These are phyloP conservation scores for Brettanomyces nanus DNA, from an alignment of 805 yeast species.

Conservation along the genomic window DNA sequence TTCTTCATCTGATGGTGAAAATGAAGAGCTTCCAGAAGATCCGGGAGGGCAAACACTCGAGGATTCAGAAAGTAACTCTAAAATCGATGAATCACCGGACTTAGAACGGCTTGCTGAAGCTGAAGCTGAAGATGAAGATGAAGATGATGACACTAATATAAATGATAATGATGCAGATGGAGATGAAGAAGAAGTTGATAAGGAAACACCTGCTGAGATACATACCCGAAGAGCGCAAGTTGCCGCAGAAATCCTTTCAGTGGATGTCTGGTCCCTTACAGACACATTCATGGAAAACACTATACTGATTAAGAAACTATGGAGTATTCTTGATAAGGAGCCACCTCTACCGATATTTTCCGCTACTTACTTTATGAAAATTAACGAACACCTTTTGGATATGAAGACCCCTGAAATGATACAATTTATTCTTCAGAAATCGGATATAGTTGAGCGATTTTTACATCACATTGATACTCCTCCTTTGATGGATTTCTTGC, in stretches of 20 bases:
- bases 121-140: slow-evolving; percentile 13
- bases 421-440: slow-evolving; percentile 61
- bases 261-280: slow-evolving; percentile 91
- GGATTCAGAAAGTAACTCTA: slow-evolving; percentile 10
- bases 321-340: slow-evolving; percentile 69
- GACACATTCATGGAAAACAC: slow-evolving; percentile 79
- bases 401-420: slow-evolving; percentile 78
- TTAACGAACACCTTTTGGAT: slow-evolving; percentile 82
- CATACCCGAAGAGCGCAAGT: slow-evolving; percentile 44
- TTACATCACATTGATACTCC: slow-evolving; percentile 86
- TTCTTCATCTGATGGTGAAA: slow-evolving; percentile 5
- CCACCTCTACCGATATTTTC: slow-evolving; percentile 64
- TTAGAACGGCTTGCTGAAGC: slow-evolving; percentile 18
- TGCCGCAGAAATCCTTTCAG: slow-evolving; percentile 83
- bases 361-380: slow-evolving; percentile 85
- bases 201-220: slow-evolving; percentile 26
- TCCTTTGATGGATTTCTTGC: slow-evolving; percentile 84
- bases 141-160: too few species aligned
- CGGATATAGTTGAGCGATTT: slow-evolving; percentile 68
- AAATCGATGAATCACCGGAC: slow-evolving; percentile 14
- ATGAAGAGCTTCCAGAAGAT: slow-evolving; percentile 6
- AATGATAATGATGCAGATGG: too few species aligned
- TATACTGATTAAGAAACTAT: slow-evolving; percentile 56
- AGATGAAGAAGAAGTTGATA: slow-evolving; percentile 24
- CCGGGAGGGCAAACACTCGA: slow-evolving; percentile 1